Evolutionary conservation across 805 yeast genomes (phyloP), one percentile per base, ranked within the genome.

Genomic region (Teunomyces tritomae): DNA sequence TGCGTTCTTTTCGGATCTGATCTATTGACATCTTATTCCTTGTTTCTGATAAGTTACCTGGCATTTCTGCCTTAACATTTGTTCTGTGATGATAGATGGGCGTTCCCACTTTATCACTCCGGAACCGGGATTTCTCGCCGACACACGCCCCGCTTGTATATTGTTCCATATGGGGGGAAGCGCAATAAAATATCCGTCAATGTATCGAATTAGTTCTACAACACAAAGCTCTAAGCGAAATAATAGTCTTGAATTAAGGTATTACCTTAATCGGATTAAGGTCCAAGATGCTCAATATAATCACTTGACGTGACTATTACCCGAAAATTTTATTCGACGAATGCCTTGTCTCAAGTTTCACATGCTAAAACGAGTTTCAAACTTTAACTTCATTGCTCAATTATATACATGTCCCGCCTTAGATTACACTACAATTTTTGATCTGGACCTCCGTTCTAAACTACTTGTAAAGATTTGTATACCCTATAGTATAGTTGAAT

Each of bases 41-140:
- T 7, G 11, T 20, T 6, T 36, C 40, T 7, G 26, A n/a, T 10
- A 11, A 24, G 40, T 26, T 36, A n/a, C 9, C 40, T n/a, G 40
- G 40, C 39, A 36, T 7, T n/a, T 3, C 5, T 20, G 28, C 40
- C 40, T 27, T 36, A 17, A 20, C 17, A 9, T 17, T n/a, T 24
- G 28, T 17, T n/a, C 9, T 13, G 10, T 36, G 28, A 30, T 30
- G 34, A 30, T 36, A 11, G 20, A 16, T 35, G 39, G 20, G 39
- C 39, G 39, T 11, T 11, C 13, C 24, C 17, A 11, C 39, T 35
- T 14, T 27, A 35, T 35, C 39, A 14, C n/a, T 16, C 24, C 20
- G 39, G 17, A 35, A 35, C 11, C 39, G 39, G 39, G 13, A 20
- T 36, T 36, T 36, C 26, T 36, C 17, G 40, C 40, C 40, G 28